Percentiles rank a stretch among this genome's conserved stretches.
These are phyloP conservation scores for Alternaria panax DNA, from an alignment of 2,329 filamentous ascomycete species.

Conservation along the genomic window DNA sequence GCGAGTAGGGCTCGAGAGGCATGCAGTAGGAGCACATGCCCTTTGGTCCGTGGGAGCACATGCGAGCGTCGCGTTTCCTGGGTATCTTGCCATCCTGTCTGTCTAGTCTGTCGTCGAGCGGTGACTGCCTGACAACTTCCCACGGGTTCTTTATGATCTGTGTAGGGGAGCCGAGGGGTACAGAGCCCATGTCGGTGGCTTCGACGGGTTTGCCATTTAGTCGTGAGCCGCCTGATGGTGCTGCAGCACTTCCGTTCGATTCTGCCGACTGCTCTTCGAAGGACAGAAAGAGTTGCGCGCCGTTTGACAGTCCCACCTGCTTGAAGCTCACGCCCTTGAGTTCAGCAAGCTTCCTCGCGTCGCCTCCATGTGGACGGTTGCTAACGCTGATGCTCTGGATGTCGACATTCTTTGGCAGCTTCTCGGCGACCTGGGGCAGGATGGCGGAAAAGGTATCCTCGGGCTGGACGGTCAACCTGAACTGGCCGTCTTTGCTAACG, in stretches of 20 bases:
- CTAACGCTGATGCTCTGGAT: conserved; percentile 65
- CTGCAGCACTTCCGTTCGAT: conserved; percentile 58
- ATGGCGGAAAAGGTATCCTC: conserved; percentile 73
- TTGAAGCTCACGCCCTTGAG: conserved; percentile 64
- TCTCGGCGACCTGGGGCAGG: conserved; percentile 63
- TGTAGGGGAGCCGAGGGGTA: conserved; percentile 63
- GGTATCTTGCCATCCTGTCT: conserved; percentile 88
- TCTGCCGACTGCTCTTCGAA: conserved; percentile 69
- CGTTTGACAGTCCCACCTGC: conserved; percentile 71
- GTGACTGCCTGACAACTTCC: conserved; percentile 89
- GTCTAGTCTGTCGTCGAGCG: conserved; percentile 86
- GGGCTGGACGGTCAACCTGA: conserved; percentile 80
- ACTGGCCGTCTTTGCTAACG: conserved; percentile 70
- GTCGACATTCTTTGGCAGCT: conserved; percentile 65
- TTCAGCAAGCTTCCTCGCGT: conserved; percentile 61
- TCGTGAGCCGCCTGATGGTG: conserved; percentile 61
- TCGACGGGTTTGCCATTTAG: conserved; percentile 81
- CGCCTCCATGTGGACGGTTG: conserved; percentile 67
- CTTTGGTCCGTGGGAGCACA: conserved; percentile 95
- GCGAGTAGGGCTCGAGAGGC: conserved; percentile 91
- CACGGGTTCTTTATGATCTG: conserved; percentile 83
- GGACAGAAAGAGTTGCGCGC: conserved; percentile 86
- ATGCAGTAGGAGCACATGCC: conserved; percentile 99
- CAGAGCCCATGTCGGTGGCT: conserved; percentile 71
- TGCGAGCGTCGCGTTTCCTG: conserved; percentile 74